A percentile compares a stretch with the other conserved stretches of the same genome.
Conservation (phyloP, 1,284 basidiomycete genomes). For the Ceratobasidium sp. region DNA sequence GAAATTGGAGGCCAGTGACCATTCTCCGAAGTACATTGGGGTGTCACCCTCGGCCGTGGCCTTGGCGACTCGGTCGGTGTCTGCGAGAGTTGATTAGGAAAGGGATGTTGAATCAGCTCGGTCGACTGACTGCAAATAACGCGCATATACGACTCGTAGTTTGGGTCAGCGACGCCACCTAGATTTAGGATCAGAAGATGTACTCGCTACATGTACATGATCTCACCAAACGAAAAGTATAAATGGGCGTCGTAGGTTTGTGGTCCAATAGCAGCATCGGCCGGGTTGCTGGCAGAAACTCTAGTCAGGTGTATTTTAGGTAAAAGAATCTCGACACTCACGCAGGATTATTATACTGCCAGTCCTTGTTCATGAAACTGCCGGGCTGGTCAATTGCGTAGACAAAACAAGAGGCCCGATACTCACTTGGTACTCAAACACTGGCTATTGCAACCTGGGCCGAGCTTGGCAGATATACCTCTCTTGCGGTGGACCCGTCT, state of each 20-base stretch:
- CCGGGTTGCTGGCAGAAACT: constrained; percentile 63
- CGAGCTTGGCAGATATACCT: constrained; percentile 4
- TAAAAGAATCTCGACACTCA: background rate
- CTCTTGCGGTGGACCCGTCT: constrained; percentile 31
- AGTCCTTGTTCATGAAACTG: constrained; percentile 81
- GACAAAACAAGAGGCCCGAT: background rate
- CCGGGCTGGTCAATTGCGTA: background rate
- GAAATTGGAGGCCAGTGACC: constrained; percentile 75
- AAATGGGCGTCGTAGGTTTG: constrained; percentile 79
- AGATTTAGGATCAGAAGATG: constrained; percentile 25
- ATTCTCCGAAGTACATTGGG: constrained; percentile 65
- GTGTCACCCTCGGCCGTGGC: constrained; percentile 60
- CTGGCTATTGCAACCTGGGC: constrained; percentile 36
- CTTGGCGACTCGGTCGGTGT: constrained; percentile 49
- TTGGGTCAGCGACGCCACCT: constrained; percentile 72
- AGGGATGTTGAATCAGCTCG: background rate
- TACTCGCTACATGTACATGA: constrained; percentile 26
- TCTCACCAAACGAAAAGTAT: constrained; percentile 65
- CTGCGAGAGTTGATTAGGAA: constrained; percentile 44
- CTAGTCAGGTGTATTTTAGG: no score
- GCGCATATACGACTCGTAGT: constrained; percentile 67
- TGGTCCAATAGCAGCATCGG: constrained; percentile 68
- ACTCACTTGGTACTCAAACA: constrained; percentile 43
- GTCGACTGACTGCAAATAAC: constrained; percentile 66
- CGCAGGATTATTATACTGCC: constrained; percentile 70